Evolutionary conservation across 1,139 yeast species (phyloP).

Genomic region (Yamadazyma atmosphaerica): DNA sequence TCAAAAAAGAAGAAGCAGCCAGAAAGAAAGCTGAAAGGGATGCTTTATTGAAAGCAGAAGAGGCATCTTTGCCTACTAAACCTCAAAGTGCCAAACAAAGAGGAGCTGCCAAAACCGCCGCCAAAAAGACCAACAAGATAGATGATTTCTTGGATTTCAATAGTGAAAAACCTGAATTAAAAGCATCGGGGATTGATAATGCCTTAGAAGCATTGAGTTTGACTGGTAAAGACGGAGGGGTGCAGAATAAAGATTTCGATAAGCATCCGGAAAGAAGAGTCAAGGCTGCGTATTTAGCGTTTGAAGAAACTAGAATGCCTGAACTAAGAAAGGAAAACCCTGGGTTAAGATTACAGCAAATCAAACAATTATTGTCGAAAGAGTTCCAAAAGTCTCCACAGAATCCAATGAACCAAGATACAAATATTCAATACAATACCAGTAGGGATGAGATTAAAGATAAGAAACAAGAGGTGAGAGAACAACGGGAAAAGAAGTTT

Average conservation of each 20-base stretch:
- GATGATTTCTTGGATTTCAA: constrained; percentile 61
- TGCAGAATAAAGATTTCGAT: constrained; percentile 64
- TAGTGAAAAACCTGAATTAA: constrained; percentile 52
- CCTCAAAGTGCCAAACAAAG: constrained; percentile 55
- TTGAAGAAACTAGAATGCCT: constrained; percentile 71
- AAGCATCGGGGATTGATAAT: constrained; percentile 74
- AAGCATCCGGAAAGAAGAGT: constrained; percentile 89
- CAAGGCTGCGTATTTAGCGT: constrained; percentile 77
- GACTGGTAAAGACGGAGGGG: constrained; percentile 56
- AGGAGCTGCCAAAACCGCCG: constrained; percentile 72
- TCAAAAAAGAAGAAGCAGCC: constrained; percentile 63
- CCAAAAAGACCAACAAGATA: constrained; percentile 61
- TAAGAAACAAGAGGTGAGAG: constrained; percentile 53
- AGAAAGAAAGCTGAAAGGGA: constrained; percentile 67
- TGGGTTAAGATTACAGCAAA: constrained; percentile 77
- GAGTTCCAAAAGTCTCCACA: constrained; percentile 82
- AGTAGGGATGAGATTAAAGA: constrained; percentile 51
- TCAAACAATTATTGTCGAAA: constrained; percentile 71
- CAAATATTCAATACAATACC: constrained; percentile 65
- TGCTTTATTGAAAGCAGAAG: constrained; percentile 61
- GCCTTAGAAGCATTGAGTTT: constrained; percentile 78
- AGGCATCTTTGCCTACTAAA: constrained; percentile 60
- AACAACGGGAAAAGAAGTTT: constrained; percentile 45
- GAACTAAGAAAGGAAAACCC: constrained; percentile 75
- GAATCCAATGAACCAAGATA: constrained; percentile 83